These are phyloP conservation scores for Neocatenulostroma microsporum DNA, from an alignment of 2,329 filamentous ascomycete species.

Conservation along the genomic window DNA sequence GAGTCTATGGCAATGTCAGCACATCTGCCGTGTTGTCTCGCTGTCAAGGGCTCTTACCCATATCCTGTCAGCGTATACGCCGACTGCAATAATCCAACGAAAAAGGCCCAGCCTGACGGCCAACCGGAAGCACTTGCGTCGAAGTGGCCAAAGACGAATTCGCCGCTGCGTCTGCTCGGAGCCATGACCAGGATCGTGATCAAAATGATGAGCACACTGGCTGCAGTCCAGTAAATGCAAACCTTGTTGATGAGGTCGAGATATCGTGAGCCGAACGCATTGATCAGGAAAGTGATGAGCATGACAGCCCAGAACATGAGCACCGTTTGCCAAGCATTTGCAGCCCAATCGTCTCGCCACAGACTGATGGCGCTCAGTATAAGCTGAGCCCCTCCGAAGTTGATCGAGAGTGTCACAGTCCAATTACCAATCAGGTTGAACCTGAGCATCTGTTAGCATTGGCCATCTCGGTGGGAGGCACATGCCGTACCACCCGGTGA, in stretches of 20 bases:
- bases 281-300: constrained; percentile 55
- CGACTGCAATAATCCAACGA: constrained; percentile 61
- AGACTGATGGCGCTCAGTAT: constrained; percentile 61
- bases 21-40: no score
- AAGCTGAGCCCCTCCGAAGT: constrained; percentile 64
- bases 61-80: constrained; percentile 52
- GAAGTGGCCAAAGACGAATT: constrained; percentile 62
- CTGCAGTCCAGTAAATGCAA: constrained; percentile 64
- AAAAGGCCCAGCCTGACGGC: constrained; percentile 63
- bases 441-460: no score
- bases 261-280: constrained; percentile 55
- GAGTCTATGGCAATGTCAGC: no score
- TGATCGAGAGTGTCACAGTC: constrained; percentile 58
- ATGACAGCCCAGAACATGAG: constrained; percentile 66
- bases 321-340: constrained; percentile 62
- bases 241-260: constrained; percentile 64
- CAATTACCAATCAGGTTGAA: no score
- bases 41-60: no score
- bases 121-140: constrained; percentile 60
- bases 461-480: no score
- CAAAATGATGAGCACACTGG: constrained; percentile 61
- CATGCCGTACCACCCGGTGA: constrained; percentile 57
- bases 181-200: constrained; percentile 57
- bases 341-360: constrained; percentile 60
- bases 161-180: constrained; percentile 46